Evolutionary conservation across 2,329 filamentous ascomycete genomes (phyloP), one percentile per base, ranked within the genome.

Genomic region (Penicillium sp.): DNA sequence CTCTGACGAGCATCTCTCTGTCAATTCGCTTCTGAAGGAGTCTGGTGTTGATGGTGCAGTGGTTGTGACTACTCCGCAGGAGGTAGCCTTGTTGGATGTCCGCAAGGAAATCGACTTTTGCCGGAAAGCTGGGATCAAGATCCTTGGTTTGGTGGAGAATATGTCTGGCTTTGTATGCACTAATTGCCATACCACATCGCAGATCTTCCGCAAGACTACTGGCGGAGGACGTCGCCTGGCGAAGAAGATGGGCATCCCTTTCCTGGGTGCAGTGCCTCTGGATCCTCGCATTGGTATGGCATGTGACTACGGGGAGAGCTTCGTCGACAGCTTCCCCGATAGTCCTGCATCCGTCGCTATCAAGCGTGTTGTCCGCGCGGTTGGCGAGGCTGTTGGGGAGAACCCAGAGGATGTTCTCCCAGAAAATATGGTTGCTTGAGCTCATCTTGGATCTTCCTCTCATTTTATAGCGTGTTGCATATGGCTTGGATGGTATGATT

Each of bases 61-160:
- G 7, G 79, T 99, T 51, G 87, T 99, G 28, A 95, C 92, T 0
- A 99, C 94, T 6, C 94, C 94, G 1, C 94, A 99, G 71, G 95
- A 99, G 74, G 90, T 97, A 16, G 84, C 88, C 2, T 78, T 99
- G 49, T 79, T 99, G 42, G 94, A 99, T 69, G 94, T 99, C 12
- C 81, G 94, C 61, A 97, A 96, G 75, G 94, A 99, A 74, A 93
- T 99, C 53, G 93, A 99, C 68, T 99, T 99, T 68, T 99, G 95
- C 74, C 81, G 86, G 53, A 99, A 99, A 75, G 94, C 94, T 0
- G 90, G 89, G 4, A 97, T 99, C 61, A 82, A 80, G 44, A 84
- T 99, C 6, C 73, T 99, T 3, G 94, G 94, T 0, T 79, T 99
- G 38, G 94, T 96, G 15, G 94, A 99, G 78, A 99, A 99, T 69